Conservation (phyloP, 2,329 filamentous ascomycete genomes). For the Clonostachys byssicola region DNA sequence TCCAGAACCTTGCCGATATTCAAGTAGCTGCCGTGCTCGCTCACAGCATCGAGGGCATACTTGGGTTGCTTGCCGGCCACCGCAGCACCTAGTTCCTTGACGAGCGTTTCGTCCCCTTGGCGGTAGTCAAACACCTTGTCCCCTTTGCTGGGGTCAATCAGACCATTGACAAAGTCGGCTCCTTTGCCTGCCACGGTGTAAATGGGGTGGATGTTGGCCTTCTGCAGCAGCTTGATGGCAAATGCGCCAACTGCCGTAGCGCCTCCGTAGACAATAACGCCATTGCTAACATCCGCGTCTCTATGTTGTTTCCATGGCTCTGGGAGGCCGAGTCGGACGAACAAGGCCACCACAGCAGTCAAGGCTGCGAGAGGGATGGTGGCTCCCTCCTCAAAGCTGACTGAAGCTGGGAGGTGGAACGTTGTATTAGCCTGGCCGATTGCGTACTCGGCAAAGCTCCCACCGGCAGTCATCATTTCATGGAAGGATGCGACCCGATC, state of each 20-base stretch:
- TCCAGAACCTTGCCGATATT: neutral
- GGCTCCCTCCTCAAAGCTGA: slow-evolving; percentile 51
- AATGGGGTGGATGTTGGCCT: slow-evolving; percentile 51
- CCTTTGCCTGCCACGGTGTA: slow-evolving; percentile 34
- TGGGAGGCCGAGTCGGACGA: slow-evolving; percentile 38
- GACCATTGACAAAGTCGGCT: slow-evolving; percentile 4
- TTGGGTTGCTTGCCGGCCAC: neutral
- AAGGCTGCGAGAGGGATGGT: slow-evolving; percentile 52
- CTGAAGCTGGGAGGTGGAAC: slow-evolving; percentile 44
- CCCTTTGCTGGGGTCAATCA: slow-evolving; percentile 8
- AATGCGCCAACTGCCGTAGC: slow-evolving; percentile 51
- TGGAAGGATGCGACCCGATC: slow-evolving; percentile 41
- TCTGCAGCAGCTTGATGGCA: slow-evolving; percentile 47
- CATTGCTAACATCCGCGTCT: slow-evolving; percentile 8
- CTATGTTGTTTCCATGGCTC: slow-evolving; percentile 35
- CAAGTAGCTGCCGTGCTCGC: neutral
- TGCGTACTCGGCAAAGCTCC: slow-evolving; percentile 59
- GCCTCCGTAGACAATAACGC: slow-evolving; percentile 42
- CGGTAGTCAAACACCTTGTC: slow-evolving; percentile 14
- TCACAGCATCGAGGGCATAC: slow-evolving; percentile 4
- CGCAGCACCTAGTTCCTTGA: slow-evolving; percentile 1
- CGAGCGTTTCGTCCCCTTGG: slow-evolving; percentile 4
- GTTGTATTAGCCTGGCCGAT: slow-evolving; percentile 51
- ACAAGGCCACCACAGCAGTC: slow-evolving; percentile 47
- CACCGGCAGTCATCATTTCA: slow-evolving; percentile 22